Conservation (phyloP, 805 yeast genomes). For the Candida palmyrensis region DNA sequence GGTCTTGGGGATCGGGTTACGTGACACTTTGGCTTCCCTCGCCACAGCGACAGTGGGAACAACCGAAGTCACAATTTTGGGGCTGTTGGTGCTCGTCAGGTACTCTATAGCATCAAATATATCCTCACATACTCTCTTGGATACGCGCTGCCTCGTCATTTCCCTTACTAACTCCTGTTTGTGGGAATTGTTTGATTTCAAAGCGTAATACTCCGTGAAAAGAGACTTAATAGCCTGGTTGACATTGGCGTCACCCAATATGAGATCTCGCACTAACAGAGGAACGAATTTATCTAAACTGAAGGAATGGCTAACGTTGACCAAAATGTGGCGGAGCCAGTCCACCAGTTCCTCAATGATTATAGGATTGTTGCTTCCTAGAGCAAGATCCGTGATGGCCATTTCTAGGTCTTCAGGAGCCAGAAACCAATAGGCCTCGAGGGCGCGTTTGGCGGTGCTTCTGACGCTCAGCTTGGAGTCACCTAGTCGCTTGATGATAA, state of each 20-base stretch:
- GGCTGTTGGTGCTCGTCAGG: no score
- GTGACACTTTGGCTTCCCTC: no score
- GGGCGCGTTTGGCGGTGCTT: slow-evolving; percentile 44
- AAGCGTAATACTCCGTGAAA: slow-evolving; percentile 22
- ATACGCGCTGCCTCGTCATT: slow-evolving; percentile 28
- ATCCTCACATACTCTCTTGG: slow-evolving; percentile 6
- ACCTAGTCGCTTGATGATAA: slow-evolving; percentile 42
- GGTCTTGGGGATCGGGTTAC: no score
- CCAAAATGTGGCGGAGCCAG: slow-evolving; percentile 40
- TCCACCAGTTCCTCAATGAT: slow-evolving; percentile 40
- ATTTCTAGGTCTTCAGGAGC: slow-evolving; percentile 44
- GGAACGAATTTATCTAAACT: slow-evolving; percentile 23
- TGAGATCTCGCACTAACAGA: slow-evolving; percentile 12
- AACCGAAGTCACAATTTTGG: no score
- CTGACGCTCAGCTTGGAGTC: slow-evolving; percentile 34
- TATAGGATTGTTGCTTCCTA: slow-evolving; percentile 30
- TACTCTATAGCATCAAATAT: no score
- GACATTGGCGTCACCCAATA: slow-evolving; percentile 8
- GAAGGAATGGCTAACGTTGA: slow-evolving; percentile 26
- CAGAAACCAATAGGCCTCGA: slow-evolving; percentile 53
- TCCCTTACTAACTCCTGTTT: slow-evolving; percentile 41
- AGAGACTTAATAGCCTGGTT: slow-evolving; percentile 14
- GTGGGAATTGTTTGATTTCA: slow-evolving; percentile 32
- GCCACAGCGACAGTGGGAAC: no score
- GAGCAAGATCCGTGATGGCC: slow-evolving; percentile 38